A percentile compares a stretch with the other conserved stretches of the same genome.
These are phyloP conservation scores for Cordyceps javanica DNA, from an alignment of 2,329 filamentous ascomycete genomes.

Conservation along the genomic window DNA sequence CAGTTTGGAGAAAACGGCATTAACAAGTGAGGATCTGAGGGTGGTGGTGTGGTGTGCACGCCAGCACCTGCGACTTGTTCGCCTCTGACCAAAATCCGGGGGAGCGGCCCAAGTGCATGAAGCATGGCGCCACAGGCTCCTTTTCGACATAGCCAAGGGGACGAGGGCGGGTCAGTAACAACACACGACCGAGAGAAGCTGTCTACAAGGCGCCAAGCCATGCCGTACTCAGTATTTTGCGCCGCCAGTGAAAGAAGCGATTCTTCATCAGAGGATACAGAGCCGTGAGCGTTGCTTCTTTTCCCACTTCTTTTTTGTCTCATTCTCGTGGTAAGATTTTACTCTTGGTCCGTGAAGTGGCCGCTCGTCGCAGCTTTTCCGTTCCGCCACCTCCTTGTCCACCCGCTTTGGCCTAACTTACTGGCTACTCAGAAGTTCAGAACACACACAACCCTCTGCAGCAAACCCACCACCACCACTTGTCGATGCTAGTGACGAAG, in stretches of 20 bases:
- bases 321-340: background rate
- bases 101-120: background rate
- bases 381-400: background rate
- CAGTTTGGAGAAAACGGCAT: constrained; percentile 7
- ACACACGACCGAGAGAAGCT: background rate
- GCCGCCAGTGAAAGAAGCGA: background rate
- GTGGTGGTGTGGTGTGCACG: background rate
- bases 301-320: background rate
- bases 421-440: too few species aligned
- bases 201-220: background rate
- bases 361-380: background rate
- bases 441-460: constrained; percentile 2
- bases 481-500: constrained; percentile 1
- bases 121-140: background rate
- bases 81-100: background rate
- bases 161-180: background rate
- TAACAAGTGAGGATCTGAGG: background rate
- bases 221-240: background rate
- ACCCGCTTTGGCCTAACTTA: background rate
- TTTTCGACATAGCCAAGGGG: background rate
- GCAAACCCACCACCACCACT: background rate
- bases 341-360: background rate
- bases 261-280: background rate
- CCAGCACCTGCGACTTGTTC: background rate
- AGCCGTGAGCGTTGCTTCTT: background rate